These are phyloP conservation scores for Cadophora malorum DNA, from an alignment of 2,329 filamentous ascomycete genomes.

Conservation along the genomic window DNA sequence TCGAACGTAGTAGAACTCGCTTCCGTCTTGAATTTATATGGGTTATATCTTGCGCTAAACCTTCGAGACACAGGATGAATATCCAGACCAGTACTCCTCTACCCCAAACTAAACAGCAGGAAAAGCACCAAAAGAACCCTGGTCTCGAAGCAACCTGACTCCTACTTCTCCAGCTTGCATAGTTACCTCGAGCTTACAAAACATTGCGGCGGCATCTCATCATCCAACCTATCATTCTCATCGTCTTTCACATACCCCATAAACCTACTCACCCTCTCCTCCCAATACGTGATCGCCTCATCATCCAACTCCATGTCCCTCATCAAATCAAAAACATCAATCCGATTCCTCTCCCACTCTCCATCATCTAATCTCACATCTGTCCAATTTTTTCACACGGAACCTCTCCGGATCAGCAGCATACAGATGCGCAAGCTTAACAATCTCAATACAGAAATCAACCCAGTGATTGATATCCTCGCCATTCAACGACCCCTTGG, in stretches of 20 bases:
- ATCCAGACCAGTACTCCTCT: too few relatives aligned
- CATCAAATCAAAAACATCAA: slow-evolving; percentile 33
- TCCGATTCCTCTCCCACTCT: background rate
- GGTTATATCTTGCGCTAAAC: too few relatives aligned
- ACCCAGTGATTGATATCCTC: slow-evolving; percentile 35
- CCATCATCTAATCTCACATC: background rate
- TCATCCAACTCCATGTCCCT: slow-evolving; percentile 29
- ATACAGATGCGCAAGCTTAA: slow-evolving; percentile 35
- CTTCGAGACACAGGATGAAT: too few relatives aligned
- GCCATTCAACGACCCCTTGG: slow-evolving; percentile 32
- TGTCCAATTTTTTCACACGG: slow-evolving; percentile 26
- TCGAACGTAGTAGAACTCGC: too few relatives aligned
- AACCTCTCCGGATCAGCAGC: slow-evolving; percentile 27
- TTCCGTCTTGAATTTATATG: background rate
- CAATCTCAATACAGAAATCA: slow-evolving; percentile 38
- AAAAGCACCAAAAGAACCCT: too few relatives aligned
- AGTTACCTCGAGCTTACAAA: background rate
- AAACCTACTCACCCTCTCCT: slow-evolving; percentile 20
- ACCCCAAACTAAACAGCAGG: background rate
- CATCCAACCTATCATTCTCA: slow-evolving; percentile 29
- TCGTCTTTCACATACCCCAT: slow-evolving; percentile 6
- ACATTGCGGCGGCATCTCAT: slow-evolving; percentile 26
- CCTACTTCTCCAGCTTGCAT: too few relatives aligned
- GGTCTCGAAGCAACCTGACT: too few relatives aligned
- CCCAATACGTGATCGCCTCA: slow-evolving; percentile 27